Conservation (phyloP, 1,284 basidiomycete species). For the Phellinidium pouzarii region DNA sequence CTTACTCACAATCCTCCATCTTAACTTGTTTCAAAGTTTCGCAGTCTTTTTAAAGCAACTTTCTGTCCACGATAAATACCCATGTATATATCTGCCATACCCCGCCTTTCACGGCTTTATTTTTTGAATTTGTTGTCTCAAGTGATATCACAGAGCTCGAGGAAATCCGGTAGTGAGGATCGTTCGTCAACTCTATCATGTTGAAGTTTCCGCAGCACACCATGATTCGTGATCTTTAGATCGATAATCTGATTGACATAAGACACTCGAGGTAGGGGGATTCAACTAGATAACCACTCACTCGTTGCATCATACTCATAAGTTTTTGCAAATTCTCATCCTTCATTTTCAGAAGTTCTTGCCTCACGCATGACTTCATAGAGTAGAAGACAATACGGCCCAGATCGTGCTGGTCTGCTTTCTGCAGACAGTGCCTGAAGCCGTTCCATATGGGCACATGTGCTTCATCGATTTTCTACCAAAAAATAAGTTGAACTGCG, state of each 20-base stretch:
- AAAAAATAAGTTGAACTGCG: neutral
- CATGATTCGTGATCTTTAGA: neutral
- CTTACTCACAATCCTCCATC: neutral
- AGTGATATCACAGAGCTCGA: neutral
- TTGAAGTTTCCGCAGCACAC: neutral
- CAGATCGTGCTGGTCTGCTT: neutral
- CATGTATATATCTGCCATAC: neutral
- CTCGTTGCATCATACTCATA: neutral
- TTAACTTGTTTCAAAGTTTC: neutral
- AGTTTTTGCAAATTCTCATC: neutral
- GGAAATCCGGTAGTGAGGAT: neutral
- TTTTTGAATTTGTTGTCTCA: neutral
- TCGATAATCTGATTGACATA: neutral
- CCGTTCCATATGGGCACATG: neutral
- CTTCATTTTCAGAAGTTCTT: neutral
- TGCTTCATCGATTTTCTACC: neutral
- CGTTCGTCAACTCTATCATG: neutral
- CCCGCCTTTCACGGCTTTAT: neutral
- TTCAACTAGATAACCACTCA: neutral
- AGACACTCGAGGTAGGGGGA: neutral
- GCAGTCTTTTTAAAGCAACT: neutral
- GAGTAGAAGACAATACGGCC: neutral
- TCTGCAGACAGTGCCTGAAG: neutral
- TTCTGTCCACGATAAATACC: neutral
- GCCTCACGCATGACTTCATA: neutral